Base-by-base conservation (phyloP, 495 filamentous ascomycete species). In the Amphirosellinia nigrospora region DNA sequence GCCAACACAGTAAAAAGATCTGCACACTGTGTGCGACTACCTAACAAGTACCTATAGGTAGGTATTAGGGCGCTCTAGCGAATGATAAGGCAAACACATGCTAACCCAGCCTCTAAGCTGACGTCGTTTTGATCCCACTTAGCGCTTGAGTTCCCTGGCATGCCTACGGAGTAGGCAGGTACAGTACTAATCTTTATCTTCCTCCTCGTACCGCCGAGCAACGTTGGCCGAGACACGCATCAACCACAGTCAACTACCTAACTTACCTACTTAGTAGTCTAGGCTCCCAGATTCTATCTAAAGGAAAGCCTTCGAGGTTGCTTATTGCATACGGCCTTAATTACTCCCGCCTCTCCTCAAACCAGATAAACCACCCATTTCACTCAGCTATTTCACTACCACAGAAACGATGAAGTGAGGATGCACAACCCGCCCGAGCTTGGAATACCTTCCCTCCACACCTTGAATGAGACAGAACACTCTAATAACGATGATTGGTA, bases 401-500 rank as follows among this genome's bases (percentile, higher is more conserved):
- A 34, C 23, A 53, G 13, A 21, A 43, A 36, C 67, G 3, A 69
- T 69, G 67, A 69, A 69, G 67, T 69, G 16, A 62, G 67, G 13
- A 32, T 15, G 1, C 1, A 30, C n/a, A n/a, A n/a, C 55, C 21
- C 9, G n/a, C 4, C 36, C 16, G 23, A 45, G 16, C 26, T n/a
- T 38, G 5, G 45, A 53, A 26, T 52, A 28, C 21, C 21, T 5
- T 45, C n/a, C 36, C 55, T 59, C 8, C 30, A 10, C 36, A 16
- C 38, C 5, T 28, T 5, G 19, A 2, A n/a, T 11, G 15, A 50
- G 39, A 43, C 10, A 36, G 30, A 46, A n/a, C 26, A 55, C 64
- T 52, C 60, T 41, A 66, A 73, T 77, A 48, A 83, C 70, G 26
- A 61, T 71, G 68, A 62, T 39, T 32, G 19, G 28, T 21, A 45